A percentile compares a stretch with the other conserved stretches of the same genome.
These are phyloP conservation scores for Metschnikowia bowlesiae DNA, from an alignment of 805 yeast species.

Conservation along the genomic window DNA sequence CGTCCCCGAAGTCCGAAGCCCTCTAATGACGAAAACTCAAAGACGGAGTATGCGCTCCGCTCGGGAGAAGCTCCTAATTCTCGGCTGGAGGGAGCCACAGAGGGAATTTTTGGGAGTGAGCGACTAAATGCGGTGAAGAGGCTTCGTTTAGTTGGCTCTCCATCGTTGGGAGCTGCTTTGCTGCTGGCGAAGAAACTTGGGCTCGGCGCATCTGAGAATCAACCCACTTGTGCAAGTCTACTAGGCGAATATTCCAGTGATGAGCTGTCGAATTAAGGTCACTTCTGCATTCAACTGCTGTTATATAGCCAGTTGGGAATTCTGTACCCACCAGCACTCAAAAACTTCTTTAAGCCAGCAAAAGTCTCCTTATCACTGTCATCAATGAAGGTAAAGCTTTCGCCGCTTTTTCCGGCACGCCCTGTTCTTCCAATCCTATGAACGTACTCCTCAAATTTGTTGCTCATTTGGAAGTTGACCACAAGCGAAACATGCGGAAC, in stretches of 20 bases:
- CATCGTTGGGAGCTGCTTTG: background rate
- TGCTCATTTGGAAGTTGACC: conserved; percentile 80
- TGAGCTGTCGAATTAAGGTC: conserved; percentile 15
- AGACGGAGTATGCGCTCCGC: background rate
- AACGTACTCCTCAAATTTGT: conserved; percentile 73
- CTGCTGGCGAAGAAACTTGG: background rate
- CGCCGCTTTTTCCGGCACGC: conserved; percentile 82
- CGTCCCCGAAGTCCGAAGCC: background rate
- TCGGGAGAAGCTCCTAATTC: background rate
- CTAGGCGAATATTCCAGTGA: conserved; percentile 30
- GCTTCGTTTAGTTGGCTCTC: background rate
- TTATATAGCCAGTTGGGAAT: conserved; percentile 26
- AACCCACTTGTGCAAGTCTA: background rate
- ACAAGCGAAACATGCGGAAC: conserved; percentile 84
- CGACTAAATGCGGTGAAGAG: background rate
- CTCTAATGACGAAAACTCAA: background rate
- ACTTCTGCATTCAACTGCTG: background rate
- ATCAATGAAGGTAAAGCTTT: conserved; percentile 68
- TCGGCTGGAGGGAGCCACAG: background rate
- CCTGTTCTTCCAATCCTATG: conserved; percentile 97
- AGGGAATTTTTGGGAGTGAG: background rate
- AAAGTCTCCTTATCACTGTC: conserved; percentile 52
- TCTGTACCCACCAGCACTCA: conserved; percentile 32
- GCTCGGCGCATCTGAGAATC: background rate
- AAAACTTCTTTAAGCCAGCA: conserved; percentile 46